Conservation (phyloP, 345 rosid species). For the Zanthoxylum bungeanum region DNA sequence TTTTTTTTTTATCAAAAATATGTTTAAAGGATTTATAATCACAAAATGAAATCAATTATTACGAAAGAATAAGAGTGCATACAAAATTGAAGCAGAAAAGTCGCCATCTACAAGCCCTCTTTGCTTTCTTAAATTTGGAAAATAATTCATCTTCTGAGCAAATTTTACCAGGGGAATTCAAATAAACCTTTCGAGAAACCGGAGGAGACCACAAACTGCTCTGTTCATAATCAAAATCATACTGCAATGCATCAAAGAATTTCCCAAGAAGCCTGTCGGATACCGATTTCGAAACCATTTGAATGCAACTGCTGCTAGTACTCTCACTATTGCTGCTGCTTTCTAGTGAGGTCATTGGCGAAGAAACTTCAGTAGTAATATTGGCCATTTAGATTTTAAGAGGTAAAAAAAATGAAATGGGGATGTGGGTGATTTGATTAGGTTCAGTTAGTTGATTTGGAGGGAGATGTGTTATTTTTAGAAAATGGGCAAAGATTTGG, state of each 20-base stretch:
- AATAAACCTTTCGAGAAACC: constrained; percentile 16
- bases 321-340: not conserved
- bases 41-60: no score
- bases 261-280: constrained; percentile 36
- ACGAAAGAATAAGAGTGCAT: not conserved
- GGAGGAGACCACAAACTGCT: constrained; percentile 49
- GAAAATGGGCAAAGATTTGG: constrained; percentile 2
- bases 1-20: no score
- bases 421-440: not conserved
- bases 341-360: not conserved
- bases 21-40: no score
- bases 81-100: constrained; percentile 15
- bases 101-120: constrained; percentile 13
- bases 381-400: not conserved
- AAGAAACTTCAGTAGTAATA: constrained; percentile 2
- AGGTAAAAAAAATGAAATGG: not conserved
- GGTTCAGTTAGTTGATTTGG: not conserved
- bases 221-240: constrained; percentile 36
- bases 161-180: constrained; percentile 23
- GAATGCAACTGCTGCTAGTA: not conserved
- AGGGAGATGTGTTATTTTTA: not conserved
- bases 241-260: constrained; percentile 37
- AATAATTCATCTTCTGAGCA: not conserved
- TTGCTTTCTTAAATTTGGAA: constrained; percentile 17
- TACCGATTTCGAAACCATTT: constrained; percentile 29